Evolutionary conservation across 2,329 filamentous ascomycete genomes (phyloP).

Genomic region (Ophiostoma sp.): DNA sequence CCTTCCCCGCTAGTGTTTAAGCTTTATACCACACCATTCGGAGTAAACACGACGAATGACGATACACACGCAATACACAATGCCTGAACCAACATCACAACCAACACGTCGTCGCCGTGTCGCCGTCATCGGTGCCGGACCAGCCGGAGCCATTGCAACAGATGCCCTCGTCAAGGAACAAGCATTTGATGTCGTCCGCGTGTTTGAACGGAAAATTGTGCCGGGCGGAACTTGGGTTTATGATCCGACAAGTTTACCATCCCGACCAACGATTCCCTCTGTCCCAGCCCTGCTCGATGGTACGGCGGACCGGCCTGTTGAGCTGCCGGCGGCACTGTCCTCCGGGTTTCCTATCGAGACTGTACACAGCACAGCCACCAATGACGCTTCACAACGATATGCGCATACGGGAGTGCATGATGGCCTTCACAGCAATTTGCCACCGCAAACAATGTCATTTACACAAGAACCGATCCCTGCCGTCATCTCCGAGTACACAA

Average conservation of each 20-base stretch:
- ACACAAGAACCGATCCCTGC: constrained; percentile 25
- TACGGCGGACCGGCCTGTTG: background rate
- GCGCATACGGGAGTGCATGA: constrained; percentile 20
- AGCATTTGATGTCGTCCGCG: constrained; percentile 43
- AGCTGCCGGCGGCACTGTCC: background rate
- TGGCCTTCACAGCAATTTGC: constrained; percentile 60
- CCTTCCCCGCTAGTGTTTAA: background rate
- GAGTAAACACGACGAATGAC: background rate
- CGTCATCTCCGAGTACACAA: constrained; percentile 35
- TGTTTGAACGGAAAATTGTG: constrained; percentile 41
- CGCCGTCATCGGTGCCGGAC: constrained; percentile 47
- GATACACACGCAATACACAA: background rate
- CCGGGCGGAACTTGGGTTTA: constrained; percentile 39
- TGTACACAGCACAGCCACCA: background rate
- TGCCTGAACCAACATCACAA: background rate
- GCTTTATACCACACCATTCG: too few relatives aligned
- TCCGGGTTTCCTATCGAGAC: background rate
- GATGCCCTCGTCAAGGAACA: constrained; percentile 39
- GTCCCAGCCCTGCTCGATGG: background rate
- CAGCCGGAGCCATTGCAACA: constrained; percentile 38
- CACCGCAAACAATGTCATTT: constrained; percentile 61
- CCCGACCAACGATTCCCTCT: background rate
- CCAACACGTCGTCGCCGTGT: constrained; percentile 33
- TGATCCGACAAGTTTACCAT: background rate
- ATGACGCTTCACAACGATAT: background rate